Evolutionary conservation across 345 rosid species (phyloP).

Genomic region (Sapria himalayana): DNA sequence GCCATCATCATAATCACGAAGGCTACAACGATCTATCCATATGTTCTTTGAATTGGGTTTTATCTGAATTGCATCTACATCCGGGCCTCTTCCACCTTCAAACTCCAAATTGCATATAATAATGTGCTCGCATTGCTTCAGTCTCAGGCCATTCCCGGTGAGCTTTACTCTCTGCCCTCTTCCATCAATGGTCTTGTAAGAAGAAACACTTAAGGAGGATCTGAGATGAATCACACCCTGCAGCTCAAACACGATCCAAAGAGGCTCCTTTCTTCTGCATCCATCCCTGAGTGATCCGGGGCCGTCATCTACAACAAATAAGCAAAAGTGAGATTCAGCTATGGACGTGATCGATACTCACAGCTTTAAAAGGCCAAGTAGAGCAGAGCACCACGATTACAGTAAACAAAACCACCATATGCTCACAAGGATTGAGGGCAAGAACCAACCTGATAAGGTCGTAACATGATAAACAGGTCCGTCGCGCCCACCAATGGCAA

Average conservation of each 20-base stretch:
- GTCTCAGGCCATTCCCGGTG: constrained; percentile 75
- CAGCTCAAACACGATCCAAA: constrained; percentile 71
- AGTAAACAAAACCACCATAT: neutral
- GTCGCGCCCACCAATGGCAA: constrained; percentile 63
- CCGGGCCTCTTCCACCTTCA: constrained; percentile 71
- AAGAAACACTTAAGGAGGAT: constrained; percentile 44
- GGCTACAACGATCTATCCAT: constrained; percentile 90
- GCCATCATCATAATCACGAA: constrained; percentile 70
- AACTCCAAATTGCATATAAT: constrained; percentile 73
- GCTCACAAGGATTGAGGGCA: neutral
- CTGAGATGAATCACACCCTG: constrained; percentile 60
- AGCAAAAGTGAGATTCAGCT: neutral
- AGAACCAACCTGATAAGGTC: constrained; percentile 38
- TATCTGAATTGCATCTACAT: constrained; percentile 86
- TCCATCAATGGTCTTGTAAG: constrained; percentile 89
- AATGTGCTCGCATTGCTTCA: constrained; percentile 70
- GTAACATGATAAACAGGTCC: constrained; percentile 50
- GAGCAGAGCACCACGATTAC: too few relatives aligned
- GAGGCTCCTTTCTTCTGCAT: constrained; percentile 56
- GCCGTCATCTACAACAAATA: constrained; percentile 49
- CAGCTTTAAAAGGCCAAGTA: too few relatives aligned
- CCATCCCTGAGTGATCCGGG: constrained; percentile 74
- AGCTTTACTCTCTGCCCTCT: constrained; percentile 70
- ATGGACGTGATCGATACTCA: too few relatives aligned
- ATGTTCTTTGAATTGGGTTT: constrained; percentile 75